These are phyloP conservation scores for Diaporthe eres DNA, from an alignment of 2,329 filamentous ascomycete genomes.

Conservation along the genomic window DNA sequence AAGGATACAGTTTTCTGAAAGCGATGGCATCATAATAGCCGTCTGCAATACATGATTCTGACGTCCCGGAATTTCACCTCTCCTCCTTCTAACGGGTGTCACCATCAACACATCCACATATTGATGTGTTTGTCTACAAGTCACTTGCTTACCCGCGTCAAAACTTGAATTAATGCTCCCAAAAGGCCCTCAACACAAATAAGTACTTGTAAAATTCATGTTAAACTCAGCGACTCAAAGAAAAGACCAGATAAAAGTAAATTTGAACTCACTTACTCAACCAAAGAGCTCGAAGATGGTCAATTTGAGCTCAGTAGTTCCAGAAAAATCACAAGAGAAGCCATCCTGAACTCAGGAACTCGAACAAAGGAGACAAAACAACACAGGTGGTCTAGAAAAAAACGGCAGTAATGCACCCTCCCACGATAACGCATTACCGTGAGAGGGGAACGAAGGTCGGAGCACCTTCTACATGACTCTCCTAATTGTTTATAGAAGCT, in stretches of 20 bases:
- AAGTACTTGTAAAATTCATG: background rate
- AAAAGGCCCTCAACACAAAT: too few species aligned
- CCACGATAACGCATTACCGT: background rate
- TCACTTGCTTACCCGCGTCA: background rate
- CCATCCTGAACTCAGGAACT: background rate
- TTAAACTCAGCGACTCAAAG: background rate
- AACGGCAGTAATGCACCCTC: constrained; percentile 3
- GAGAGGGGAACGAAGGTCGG: background rate
- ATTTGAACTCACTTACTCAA: background rate
- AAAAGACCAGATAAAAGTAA: background rate
- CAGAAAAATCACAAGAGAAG: background rate
- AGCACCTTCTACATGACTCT: constrained; percentile 19
- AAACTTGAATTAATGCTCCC: background rate
- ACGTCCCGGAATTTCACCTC: too few species aligned
- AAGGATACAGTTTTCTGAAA: too few species aligned
- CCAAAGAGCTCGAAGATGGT: background rate
- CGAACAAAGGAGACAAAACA: background rate
- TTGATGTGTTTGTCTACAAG: background rate
- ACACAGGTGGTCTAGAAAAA: background rate
- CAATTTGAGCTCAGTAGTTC: background rate
- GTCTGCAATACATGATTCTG: too few species aligned
- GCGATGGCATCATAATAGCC: too few species aligned
- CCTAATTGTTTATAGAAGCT: constrained; percentile 19
- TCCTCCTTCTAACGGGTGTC: background rate
- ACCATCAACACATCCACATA: background rate